Base-by-base conservation (phyloP, 2,329 filamentous ascomycete species). In the Mycosphaerella sp. region DNA sequence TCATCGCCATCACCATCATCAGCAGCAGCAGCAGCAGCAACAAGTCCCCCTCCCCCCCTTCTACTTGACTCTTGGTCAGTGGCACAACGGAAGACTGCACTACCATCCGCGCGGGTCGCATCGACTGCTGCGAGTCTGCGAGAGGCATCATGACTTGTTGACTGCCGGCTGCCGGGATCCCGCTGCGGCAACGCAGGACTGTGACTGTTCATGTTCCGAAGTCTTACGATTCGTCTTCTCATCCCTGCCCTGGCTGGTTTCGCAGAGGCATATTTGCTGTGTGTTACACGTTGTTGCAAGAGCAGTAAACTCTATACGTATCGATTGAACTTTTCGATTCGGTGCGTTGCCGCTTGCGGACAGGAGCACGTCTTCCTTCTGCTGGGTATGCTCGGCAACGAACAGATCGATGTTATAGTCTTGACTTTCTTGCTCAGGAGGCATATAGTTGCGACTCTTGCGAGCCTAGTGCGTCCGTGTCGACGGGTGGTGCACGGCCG, bases 401-500 rank as follows among this genome's bases (percentile, higher is more conserved):
- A 25, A 25, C n/a, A 28, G 40, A 41, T n/a, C 17, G 21, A 27
- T 34, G 36, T 50, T 16, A 48, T 39, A 55, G 46, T 52, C 49
- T 37, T 37, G 49, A 12, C 44, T 28, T 21, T 25, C 7, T 28
- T 34, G 34, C 14, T 45, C 43, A 47, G 32, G 43, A 41, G 37
- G 40, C 25, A 49, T 48, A 47, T 30, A 30, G 52, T 35, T 42
- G 47, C 52, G 32, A 54, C 41, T 39, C 30, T 50, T 37, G 47
- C 32, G n/a, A 36, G n/a, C 25, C 44, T 14, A 49, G 30, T 32
- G 41, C 16, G 30, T 42, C 53, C 37, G 44, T 49, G 50, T 43
- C 49, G 45, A 28, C 27, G 41, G 37, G n/a, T 14, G 6, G 41
- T 50, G 53, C 49, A 55, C 49, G 55, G 52, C 28, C 49, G 42